A percentile compares a stretch with the other conserved stretches of the same genome.
Conservation (phyloP, 164 flowering plant species). For the Magnolia officinalis region DNA sequence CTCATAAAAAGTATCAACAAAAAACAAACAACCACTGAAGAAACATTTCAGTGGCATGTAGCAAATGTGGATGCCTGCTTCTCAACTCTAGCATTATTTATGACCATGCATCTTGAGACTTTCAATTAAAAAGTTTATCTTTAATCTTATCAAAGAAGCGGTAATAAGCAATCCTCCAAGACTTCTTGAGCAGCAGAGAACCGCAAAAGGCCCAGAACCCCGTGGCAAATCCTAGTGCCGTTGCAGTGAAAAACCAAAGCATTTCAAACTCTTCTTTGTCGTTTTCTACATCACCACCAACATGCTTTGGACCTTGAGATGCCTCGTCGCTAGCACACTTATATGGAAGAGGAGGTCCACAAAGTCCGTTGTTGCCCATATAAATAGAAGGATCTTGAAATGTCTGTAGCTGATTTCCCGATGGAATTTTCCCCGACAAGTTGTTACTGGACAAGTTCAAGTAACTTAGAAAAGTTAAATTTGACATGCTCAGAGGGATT, state of each 20-base stretch:
- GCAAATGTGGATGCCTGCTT: no score
- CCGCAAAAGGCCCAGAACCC: slow-evolving; percentile 28
- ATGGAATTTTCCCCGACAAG: slow-evolving; percentile 6
- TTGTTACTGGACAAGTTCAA: slow-evolving; percentile 2
- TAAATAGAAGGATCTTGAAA: slow-evolving; percentile 20
- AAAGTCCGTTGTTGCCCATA: slow-evolving; percentile 34
- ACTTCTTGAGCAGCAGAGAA: slow-evolving; percentile 19
- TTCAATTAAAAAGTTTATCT: neutral
- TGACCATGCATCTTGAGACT: no score
- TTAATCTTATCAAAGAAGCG: slow-evolving; percentile 6
- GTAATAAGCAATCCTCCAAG: slow-evolving; percentile 39
- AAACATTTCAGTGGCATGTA: no score
- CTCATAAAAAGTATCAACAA: no score
- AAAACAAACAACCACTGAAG: no score
- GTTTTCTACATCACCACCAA: neutral
- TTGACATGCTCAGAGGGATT: slow-evolving; percentile 2
- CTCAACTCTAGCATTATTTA: no score
- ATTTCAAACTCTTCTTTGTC: slow-evolving; percentile 15
- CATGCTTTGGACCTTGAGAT: neutral
- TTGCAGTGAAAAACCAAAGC: slow-evolving; percentile 33
- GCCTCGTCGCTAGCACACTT: slow-evolving; percentile 9
- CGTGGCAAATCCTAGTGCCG: slow-evolving; percentile 39
- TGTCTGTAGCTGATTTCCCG: slow-evolving; percentile 12
- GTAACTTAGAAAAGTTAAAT: neutral
- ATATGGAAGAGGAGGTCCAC: slow-evolving; percentile 32